Evolutionary conservation across 495 filamentous ascomycete species (phyloP), one percentile per base, ranked within the genome.

Genomic region (Aspergillus avenaceus): DNA sequence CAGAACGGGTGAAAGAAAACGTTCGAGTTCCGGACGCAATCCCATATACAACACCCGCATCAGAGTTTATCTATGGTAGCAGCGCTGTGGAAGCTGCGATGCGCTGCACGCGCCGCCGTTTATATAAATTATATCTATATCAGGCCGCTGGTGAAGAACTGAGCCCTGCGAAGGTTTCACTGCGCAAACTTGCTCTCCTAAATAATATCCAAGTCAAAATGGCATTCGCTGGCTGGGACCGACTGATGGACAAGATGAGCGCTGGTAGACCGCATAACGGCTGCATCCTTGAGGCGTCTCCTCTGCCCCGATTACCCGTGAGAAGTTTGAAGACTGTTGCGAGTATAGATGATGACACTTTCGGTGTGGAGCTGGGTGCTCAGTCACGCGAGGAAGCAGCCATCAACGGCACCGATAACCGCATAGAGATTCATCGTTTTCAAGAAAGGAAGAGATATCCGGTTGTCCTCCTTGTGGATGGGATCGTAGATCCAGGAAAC

Each of bases 401-500:
- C 11, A 66, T 95, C 11, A 93, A 92, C 58, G 88, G 88, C 27
- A 75, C 69, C 0, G 64, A 68, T 40, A 62, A 78, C 34, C 50
- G 50, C 12, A 38, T 73, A 47, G 52, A 59, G n/a, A 57, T 76
- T 53, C 41, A 70, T 49, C 57, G 64, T 27, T 47, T 64, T 21
- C 53, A 61, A 41, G 45, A 62, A 58, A 43, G 28, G 16, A 38
- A 45, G 5, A 78, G 88, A 50, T 84, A 84, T 47, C 93, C 93
- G 0, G 76, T 98, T 25, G 70, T 95, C 14, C 68, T 97, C 11
- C 71, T 96, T 27, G 71, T 97, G 9, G 88, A 98, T 55, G 82
- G 84, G n/a, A 83, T 98, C 38, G 66, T 87, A 8, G 92, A 98
- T 66, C 83, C 89, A 2, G 91, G 89, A 1, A 98, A 98, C 63